Conservation (phyloP, 164 flowering plant genomes). For the Liquidambar formosana region DNA sequence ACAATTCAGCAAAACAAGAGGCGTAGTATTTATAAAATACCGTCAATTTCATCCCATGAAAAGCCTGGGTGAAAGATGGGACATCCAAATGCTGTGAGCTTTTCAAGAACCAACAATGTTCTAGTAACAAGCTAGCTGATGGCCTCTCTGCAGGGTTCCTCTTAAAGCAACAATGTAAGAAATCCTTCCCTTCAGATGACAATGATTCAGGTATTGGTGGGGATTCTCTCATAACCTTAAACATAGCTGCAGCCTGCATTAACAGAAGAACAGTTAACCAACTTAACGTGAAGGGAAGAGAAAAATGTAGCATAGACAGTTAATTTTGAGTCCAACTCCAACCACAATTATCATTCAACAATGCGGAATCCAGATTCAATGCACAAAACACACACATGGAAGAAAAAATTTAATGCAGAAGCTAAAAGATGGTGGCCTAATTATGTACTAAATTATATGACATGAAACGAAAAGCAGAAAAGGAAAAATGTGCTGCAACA, state of each 20-base stretch:
- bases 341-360: too few relatives aligned
- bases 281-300: background rate
- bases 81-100: slow-evolving; percentile 39
- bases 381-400: too few relatives aligned
- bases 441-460: background rate
- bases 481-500: background rate
- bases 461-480: background rate
- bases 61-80: slow-evolving; percentile 16
- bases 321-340: too few relatives aligned
- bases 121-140: slow-evolving; percentile 62
- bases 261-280: background rate
- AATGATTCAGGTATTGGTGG: slow-evolving; percentile 81
- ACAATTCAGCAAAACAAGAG: background rate
- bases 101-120: slow-evolving; percentile 68
- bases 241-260: slow-evolving; percentile 90
- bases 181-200: slow-evolving; percentile 81
- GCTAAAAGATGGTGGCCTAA: background rate
- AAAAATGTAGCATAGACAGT: too few relatives aligned
- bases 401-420: too few relatives aligned
- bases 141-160: slow-evolving; percentile 92
- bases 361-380: too few relatives aligned
- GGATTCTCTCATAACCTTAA: slow-evolving; percentile 70
- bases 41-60: slow-evolving; percentile 26
- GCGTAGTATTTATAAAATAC: slow-evolving; percentile 17
- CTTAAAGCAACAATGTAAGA: slow-evolving; percentile 69